These are phyloP conservation scores for Raddia distichophylla DNA, from an alignment of 176 grass and related monocot genomes.

Conservation along the genomic window DNA sequence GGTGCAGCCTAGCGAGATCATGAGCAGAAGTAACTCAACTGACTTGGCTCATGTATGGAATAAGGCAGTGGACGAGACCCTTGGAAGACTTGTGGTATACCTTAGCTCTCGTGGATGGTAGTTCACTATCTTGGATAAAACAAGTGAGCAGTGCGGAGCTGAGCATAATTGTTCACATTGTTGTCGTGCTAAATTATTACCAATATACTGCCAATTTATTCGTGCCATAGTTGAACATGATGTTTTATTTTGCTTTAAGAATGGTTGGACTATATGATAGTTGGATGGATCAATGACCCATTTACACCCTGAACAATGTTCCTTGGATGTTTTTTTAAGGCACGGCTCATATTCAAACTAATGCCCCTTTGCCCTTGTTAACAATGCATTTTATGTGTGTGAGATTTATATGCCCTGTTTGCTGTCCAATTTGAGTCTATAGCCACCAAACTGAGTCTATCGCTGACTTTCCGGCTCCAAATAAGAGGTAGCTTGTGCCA, in stretches of 20 bases:
- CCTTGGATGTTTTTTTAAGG: neutral
- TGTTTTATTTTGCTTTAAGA: slow-evolving; percentile 28
- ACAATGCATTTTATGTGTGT: neutral
- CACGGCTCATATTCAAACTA: neutral
- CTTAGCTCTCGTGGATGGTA: slow-evolving; percentile 67
- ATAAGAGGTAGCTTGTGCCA: no score
- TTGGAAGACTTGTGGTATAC: slow-evolving; percentile 55
- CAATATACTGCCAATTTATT: slow-evolving; percentile 13
- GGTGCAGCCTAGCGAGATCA: slow-evolving; percentile 35
- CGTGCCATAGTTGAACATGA: neutral
- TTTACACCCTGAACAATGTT: neutral
- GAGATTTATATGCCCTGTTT: neutral
- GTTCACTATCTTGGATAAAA: slow-evolving; percentile 18
- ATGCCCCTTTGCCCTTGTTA: neutral
- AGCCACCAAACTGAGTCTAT: no score
- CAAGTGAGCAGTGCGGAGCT: neutral
- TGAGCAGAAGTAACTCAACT: slow-evolving; percentile 7
- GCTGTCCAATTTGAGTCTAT: neutral
- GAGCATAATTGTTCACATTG: neutral
- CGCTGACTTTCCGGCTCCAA: no score
- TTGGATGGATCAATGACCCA: slow-evolving; percentile 7
- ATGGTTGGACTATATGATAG: neutral
- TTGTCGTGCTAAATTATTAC: slow-evolving; percentile 27
- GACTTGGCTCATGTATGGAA: slow-evolving; percentile 58
- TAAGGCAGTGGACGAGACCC: slow-evolving; percentile 59